phyloP scores from a whole-genome alignment of 139 green algal genomes.

The Yamagishiella unicocca region DNA sequence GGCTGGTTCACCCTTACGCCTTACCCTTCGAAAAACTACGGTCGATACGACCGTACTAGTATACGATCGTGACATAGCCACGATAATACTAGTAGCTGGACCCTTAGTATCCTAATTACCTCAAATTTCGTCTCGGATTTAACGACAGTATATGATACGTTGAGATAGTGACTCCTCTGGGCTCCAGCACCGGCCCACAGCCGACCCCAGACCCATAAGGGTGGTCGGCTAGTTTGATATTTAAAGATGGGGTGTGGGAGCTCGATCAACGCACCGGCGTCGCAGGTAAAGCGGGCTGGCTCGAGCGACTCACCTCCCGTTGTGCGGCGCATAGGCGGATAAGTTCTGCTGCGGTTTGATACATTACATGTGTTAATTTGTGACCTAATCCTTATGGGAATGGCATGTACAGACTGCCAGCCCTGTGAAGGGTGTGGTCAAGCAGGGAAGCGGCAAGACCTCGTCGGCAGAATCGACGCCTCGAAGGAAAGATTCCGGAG shows the following conservation, averaged over 20 bases:
- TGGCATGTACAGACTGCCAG: not conserved
- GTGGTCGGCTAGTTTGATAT: not conserved
- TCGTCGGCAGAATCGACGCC: not conserved
- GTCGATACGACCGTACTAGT: no score
- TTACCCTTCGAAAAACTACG: no score
- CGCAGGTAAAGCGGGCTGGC: conserved; percentile 19
- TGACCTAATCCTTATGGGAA: not conserved
- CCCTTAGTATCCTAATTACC: no score
- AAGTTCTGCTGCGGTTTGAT: no score
- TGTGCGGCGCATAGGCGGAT: no score
- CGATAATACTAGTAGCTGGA: no score
- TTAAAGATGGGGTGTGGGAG: conserved; percentile 13
- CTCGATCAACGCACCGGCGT: conserved; percentile 11
- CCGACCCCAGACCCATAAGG: not conserved
- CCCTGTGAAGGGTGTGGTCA: not conserved
- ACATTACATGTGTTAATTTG: not conserved
- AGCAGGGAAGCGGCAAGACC: not conserved
- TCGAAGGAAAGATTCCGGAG: not conserved
- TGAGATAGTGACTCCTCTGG: no score
- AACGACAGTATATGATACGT: no score
- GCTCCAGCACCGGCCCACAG: not conserved
- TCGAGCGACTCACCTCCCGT: no score
- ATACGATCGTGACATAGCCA: no score
- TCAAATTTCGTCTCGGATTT: no score
- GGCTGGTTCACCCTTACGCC: no score